Evolutionary conservation across 1,139 yeast species (phyloP).

Genomic region (Candida sanyaensis): DNA sequence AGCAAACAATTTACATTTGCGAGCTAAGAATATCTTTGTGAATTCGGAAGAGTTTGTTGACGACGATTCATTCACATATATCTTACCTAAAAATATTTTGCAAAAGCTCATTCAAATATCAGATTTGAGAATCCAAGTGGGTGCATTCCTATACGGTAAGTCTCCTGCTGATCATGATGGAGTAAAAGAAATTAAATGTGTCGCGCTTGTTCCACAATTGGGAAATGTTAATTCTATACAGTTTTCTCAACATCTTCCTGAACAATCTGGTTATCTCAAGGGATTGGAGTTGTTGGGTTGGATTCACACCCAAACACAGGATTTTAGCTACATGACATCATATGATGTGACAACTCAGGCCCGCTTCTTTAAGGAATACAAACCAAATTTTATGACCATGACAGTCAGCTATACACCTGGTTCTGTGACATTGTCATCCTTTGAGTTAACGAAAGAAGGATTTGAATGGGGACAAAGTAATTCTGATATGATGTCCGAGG

Average conservation of each 20-base stretch:
- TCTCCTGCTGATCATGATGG: constrained; percentile 70
- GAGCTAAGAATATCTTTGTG: constrained; percentile 77
- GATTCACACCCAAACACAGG: constrained; percentile 77
- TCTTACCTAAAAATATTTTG: constrained; percentile 80
- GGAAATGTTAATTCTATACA: constrained; percentile 72
- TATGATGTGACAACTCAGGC: constrained; percentile 65
- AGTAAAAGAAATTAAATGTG: constrained; percentile 74
- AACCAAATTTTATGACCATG: constrained; percentile 52
- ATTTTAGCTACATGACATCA: constrained; percentile 62
- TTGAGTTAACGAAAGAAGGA: constrained; percentile 63
- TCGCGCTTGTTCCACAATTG: constrained; percentile 86
- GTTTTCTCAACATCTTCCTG: constrained; percentile 54
- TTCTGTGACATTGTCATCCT: constrained; percentile 75
- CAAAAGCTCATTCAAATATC: constrained; percentile 78
- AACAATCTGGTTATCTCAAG: constrained; percentile 30
- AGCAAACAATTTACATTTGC: constrained; percentile 67
- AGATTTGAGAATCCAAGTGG: constrained; percentile 82
- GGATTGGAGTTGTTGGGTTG: constrained; percentile 71
- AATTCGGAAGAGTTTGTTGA: constrained; percentile 54
- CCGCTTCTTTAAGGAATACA: constrained; percentile 28
- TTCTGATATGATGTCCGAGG: constrained; percentile 51
- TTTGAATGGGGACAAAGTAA: constrained; percentile 75
- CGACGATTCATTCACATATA: constrained; percentile 58
- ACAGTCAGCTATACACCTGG: constrained; percentile 82
- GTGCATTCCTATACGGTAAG: constrained; percentile 75